Evolutionary conservation across 306 rosid genomes (phyloP).

Genomic region (Castanopsis chinensis): DNA sequence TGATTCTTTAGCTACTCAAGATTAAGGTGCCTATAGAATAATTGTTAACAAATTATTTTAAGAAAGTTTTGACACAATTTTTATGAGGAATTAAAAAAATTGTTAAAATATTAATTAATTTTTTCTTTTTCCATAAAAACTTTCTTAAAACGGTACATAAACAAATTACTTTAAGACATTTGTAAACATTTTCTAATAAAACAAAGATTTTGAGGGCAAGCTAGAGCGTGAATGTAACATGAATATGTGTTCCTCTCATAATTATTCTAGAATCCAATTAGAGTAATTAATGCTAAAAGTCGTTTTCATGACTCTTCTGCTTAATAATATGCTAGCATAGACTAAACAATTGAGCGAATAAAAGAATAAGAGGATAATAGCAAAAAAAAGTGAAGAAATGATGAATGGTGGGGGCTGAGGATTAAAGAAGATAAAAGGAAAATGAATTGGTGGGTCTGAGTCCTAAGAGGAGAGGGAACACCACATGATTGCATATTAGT

Average conservation of each 20-base stretch:
- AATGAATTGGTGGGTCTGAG: slow-evolving; percentile 32
- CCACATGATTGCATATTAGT: slow-evolving; percentile 37
- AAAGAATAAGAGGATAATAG: not conserved
- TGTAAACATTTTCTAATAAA: not conserved
- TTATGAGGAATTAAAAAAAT: too few species aligned
- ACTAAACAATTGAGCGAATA: not conserved
- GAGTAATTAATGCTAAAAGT: not conserved
- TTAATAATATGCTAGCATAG: not conserved
- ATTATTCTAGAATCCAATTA: not conserved
- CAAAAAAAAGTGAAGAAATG: slow-evolving; percentile 29
- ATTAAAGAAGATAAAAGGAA: slow-evolving; percentile 27
- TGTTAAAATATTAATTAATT: too few species aligned
- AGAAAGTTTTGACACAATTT: too few species aligned
- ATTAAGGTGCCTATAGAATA: not conserved
- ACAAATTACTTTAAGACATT: too few species aligned
- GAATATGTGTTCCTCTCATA: too few species aligned
- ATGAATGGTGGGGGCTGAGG: slow-evolving; percentile 45
- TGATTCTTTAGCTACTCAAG: not conserved
- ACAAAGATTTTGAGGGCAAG: too few species aligned
- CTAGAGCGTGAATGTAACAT: too few species aligned
- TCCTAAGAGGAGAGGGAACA: slow-evolving; percentile 25
- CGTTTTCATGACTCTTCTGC: slow-evolving; percentile 11
- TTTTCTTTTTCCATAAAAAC: too few species aligned
- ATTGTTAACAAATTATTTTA: too few species aligned
- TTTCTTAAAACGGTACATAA: too few species aligned